phyloP scores from a whole-genome alignment of 768 basidiomycete genomes.

The Kwoniella dendrophila region DNA sequence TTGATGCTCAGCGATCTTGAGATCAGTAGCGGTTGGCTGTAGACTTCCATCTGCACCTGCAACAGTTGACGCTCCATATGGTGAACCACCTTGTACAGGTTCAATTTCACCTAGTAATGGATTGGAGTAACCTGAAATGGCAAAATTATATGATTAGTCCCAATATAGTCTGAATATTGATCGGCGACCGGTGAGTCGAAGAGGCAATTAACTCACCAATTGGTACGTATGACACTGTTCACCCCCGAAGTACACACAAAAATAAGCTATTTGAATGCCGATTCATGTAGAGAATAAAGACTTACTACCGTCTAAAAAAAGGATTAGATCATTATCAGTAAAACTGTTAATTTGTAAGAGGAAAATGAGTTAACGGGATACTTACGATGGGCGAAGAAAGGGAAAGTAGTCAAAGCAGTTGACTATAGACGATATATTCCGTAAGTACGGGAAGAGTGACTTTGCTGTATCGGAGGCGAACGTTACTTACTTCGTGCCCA shows the following conservation, averaged over 20 bases:
- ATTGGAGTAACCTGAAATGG: conserved; percentile 43
- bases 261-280: not conserved
- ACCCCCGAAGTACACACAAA: not conserved
- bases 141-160: not conserved
- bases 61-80: conserved; percentile 69
- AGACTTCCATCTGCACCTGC: conserved; percentile 50
- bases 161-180: no score
- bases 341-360: not conserved
- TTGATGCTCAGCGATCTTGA: conserved; percentile 6
- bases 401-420: conserved; percentile 60
- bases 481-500: conserved; percentile 62
- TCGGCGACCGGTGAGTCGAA: no score
- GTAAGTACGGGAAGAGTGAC: not conserved
- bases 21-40: conserved; percentile 27
- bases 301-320: conserved; percentile 32
- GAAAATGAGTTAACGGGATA: not conserved
- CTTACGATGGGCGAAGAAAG: conserved; percentile 63
- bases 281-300: no score
- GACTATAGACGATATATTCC: conserved; percentile 27
- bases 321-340: not conserved
- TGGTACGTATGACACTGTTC: conserved; percentile 58
- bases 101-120: conserved; percentile 57
- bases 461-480: not conserved
- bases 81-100: conserved; percentile 61
- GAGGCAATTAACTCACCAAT: conserved; percentile 58